These are phyloP conservation scores for Quercus phellos DNA, from an alignment of 331 rosid species.

Conservation along the genomic window DNA sequence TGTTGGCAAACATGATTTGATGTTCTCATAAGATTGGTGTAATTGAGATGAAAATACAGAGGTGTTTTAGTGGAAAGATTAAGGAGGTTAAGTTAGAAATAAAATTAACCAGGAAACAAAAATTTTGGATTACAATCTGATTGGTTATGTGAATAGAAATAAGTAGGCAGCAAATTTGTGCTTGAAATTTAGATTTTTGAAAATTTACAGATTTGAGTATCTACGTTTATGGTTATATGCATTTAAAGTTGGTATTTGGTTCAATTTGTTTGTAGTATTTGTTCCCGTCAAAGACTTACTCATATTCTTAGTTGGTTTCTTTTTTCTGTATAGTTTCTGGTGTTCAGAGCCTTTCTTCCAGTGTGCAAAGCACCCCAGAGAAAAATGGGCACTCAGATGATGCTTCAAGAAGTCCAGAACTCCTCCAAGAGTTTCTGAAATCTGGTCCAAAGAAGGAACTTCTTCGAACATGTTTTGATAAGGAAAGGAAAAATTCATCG, in stretches of 20 bases:
- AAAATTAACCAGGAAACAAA: neutral
- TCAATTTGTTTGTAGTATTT: constrained; percentile 9
- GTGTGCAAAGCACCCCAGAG: constrained; percentile 81
- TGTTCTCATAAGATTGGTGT: neutral
- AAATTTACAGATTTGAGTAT: neutral
- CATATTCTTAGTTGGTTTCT: constrained; percentile 22
- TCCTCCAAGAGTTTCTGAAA: constrained; percentile 68
- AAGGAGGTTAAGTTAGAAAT: neutral
- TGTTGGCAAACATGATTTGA: neutral
- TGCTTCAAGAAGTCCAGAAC: constrained; percentile 70
- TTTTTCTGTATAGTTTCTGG: constrained; percentile 53
- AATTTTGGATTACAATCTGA: neutral
- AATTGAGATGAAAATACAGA: neutral
- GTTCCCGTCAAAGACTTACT: constrained; percentile 12
- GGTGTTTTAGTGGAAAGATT: neutral
- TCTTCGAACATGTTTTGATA: constrained; percentile 47
- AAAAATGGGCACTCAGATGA: constrained; percentile 73
- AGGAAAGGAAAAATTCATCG: constrained; percentile 52
- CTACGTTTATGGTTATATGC: neutral
- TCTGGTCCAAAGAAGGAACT: constrained; percentile 68
- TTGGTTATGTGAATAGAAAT: neutral
- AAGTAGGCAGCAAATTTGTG: neutral
- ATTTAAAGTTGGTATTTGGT: neutral
- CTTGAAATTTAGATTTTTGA: neutral
- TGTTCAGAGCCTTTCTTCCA: constrained; percentile 72